These are phyloP conservation scores for Cercophora sp. DNA, from an alignment of 495 filamentous ascomycete genomes.

Conservation along the genomic window DNA sequence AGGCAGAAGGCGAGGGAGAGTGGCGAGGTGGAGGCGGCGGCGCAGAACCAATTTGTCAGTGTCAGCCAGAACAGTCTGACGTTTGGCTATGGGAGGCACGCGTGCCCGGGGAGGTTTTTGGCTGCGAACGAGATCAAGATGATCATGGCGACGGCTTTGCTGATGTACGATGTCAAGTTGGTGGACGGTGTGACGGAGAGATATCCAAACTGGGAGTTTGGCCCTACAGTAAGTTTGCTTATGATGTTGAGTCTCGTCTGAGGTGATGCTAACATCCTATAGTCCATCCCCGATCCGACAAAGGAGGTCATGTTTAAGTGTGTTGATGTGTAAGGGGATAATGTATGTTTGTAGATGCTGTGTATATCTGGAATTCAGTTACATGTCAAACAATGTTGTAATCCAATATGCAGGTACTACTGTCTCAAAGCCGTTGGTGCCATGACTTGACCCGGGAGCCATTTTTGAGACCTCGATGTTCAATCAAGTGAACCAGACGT, in stretches of 20 bases:
- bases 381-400: too few species aligned
- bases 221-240: not conserved
- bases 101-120: constrained; percentile 43
- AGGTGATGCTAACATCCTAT: not conserved
- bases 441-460: too few species aligned
- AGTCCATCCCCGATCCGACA: not conserved
- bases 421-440: too few species aligned
- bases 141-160: constrained; percentile 49
- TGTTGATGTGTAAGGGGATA: too few species aligned
- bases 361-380: too few species aligned
- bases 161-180: constrained; percentile 52
- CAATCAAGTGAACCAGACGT: too few species aligned
- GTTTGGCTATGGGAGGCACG: constrained; percentile 38
- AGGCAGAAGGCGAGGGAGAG: constrained; percentile 33
- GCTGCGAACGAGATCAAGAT: constrained; percentile 39
- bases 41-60: constrained; percentile 40
- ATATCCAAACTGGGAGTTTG: constrained; percentile 13
- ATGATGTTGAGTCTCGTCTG: not conserved
- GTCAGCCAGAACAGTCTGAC: constrained; percentile 33
- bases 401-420: too few species aligned
- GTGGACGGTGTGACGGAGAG: constrained; percentile 16
- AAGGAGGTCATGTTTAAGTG: not conserved
- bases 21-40: constrained; percentile 24
- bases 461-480: too few species aligned
- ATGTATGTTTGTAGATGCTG: too few species aligned